Evolutionary conservation across 768 basidiomycete species (phyloP).

Genomic region (Tylopilus subfusipes): DNA sequence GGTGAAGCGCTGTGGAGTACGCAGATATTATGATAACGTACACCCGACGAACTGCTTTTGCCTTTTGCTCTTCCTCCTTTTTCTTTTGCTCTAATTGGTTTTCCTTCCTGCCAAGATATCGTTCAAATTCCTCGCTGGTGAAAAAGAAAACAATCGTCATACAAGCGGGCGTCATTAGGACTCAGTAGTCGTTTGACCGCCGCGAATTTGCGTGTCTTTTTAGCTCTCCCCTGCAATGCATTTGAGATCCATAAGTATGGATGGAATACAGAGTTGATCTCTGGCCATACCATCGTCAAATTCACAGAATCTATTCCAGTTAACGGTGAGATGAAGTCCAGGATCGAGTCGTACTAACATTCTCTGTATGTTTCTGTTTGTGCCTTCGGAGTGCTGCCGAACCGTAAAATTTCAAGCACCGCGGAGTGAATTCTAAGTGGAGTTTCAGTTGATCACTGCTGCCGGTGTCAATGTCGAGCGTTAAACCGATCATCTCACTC

Average conservation of each 20-base stretch:
- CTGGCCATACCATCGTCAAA: conserved; percentile 18
- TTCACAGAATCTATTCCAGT: too few species aligned
- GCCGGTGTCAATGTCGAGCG: too few species aligned
- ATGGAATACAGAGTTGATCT: neutral
- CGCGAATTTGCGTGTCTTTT: conserved; percentile 94
- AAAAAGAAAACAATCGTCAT: conserved; percentile 28
- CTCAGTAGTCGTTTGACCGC: conserved; percentile 90
- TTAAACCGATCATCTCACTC: too few species aligned
- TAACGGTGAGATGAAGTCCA: too few species aligned
- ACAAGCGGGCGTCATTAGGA: conserved; percentile 92
- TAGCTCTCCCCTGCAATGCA: conserved; percentile 69
- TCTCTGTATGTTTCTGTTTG: too few species aligned
- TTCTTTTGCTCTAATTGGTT: conserved; percentile 88
- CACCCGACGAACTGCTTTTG: conserved; percentile 75
- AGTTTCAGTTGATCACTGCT: too few species aligned
- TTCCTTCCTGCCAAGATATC: conserved; percentile 65
- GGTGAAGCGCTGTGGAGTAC: neutral
- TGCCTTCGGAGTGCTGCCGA: too few species aligned
- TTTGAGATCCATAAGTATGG: neutral
- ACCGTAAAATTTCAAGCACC: too few species aligned
- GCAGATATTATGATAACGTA: conserved; percentile 39
- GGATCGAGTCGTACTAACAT: too few species aligned
- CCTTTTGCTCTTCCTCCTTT: conserved; percentile 78
- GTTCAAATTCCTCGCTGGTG: neutral
- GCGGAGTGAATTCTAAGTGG: too few species aligned